phyloP scores from a whole-genome alignment of 805 yeast genomes.

The Saccharomyces eubayanus region DNA sequence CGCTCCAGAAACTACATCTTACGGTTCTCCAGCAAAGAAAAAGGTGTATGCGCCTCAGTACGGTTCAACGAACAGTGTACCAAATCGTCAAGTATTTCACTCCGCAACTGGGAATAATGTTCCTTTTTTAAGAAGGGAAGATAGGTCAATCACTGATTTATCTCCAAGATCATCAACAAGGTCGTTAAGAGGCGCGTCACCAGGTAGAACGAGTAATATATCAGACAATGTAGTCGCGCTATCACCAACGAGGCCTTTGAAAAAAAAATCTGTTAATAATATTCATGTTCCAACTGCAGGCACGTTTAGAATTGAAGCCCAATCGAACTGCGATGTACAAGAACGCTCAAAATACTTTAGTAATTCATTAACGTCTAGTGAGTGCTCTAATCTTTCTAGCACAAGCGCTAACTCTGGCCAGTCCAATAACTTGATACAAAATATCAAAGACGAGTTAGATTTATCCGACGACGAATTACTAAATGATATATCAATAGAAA shows the following conservation, averaged over 20 bases:
- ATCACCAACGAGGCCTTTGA: background rate
- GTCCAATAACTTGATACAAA: background rate
- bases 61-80: conserved; percentile 6
- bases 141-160: background rate
- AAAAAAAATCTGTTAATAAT: background rate
- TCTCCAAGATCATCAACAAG: background rate
- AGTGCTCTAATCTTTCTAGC: background rate
- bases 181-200: background rate
- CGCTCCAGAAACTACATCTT: conserved; percentile 3
- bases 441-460: background rate
- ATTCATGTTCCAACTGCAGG: background rate
- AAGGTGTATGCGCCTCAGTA: conserved; percentile 7
- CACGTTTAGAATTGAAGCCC: background rate
- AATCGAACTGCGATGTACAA: background rate
- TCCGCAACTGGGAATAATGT: background rate
- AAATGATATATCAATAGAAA: background rate
- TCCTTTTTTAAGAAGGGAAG: background rate
- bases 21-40: conserved; percentile 7
- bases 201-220: background rate
- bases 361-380: background rate
- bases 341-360: background rate
- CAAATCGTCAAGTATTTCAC: conserved; percentile 1
- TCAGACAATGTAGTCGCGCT: background rate
- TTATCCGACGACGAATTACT: background rate
- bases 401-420: background rate